phyloP scores from a whole-genome alignment of 2,329 filamentous ascomycete species.

The Neofusicoccum sp. region DNA sequence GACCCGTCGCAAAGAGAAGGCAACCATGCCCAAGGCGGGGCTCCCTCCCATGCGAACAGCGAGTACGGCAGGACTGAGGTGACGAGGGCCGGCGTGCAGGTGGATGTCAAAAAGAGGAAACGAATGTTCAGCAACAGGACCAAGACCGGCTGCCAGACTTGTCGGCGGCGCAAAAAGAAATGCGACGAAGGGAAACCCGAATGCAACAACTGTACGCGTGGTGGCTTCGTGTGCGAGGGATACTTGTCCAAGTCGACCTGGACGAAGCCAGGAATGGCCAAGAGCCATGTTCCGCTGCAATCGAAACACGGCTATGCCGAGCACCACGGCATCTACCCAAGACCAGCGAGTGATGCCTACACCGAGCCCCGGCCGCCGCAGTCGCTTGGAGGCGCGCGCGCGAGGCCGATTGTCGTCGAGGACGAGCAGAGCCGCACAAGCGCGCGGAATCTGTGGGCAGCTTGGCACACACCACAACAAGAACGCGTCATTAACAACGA shows the following conservation, averaged over 20 bases:
- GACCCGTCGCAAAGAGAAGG: constrained; percentile 20
- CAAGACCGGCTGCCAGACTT: constrained; percentile 94
- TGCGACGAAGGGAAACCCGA: constrained; percentile 92
- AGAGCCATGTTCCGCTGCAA: constrained; percentile 68
- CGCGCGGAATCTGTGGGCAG: constrained; percentile 24
- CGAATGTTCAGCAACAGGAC: constrained; percentile 65
- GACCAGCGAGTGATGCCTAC: constrained; percentile 30
- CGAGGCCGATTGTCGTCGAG: constrained; percentile 47
- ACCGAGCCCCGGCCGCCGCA: constrained; percentile 35
- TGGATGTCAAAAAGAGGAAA: constrained; percentile 43
- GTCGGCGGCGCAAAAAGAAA: constrained; percentile 91
- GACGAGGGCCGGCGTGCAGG: constrained; percentile 44
- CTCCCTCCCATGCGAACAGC: constrained; percentile 20
- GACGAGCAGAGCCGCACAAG: constrained; percentile 36
- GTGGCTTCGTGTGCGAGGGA: constrained; percentile 86
- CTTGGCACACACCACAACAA: constrained; percentile 27
- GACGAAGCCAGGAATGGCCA: constrained; percentile 72
- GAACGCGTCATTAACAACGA: neutral
- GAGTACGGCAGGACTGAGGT: constrained; percentile 33
- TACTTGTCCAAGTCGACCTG: constrained; percentile 79
- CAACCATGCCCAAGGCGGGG: constrained; percentile 20
- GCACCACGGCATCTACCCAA: constrained; percentile 22
- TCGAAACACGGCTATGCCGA: constrained; percentile 64
- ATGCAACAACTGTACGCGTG: constrained; percentile 88
- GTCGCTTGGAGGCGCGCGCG: constrained; percentile 44